Evolutionary conservation across 1,139 yeast species (phyloP), one percentile per base, ranked within the genome.

Genomic region (Geotrichum carabidarum): DNA sequence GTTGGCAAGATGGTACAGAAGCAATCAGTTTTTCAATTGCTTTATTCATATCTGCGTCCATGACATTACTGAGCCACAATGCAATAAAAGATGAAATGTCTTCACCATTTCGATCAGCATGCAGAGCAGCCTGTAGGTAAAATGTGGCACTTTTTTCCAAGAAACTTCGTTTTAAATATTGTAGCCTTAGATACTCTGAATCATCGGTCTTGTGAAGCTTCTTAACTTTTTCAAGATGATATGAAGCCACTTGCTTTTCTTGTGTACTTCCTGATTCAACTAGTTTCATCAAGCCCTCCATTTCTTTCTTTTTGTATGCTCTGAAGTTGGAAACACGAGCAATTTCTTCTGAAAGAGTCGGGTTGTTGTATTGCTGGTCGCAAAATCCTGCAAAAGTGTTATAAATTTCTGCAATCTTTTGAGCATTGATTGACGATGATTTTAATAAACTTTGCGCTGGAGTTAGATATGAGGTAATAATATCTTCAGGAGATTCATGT

Each of bases 21-120:
- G 75, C 71, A 0, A 68, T 58, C n/a, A 63, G 58, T 18, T 56
- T 51, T 17, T 56, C 57, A 5, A 69, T 62, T 3, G 59, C 60
- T 6, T 48, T 52, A 44, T 69, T 71, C 12, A 71, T 63, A 3
- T 78, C 68, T 1, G 71, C 77, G 48, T 75, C 74, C 5, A 67
- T 67, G 2, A 82, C 75, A 61, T 79, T 78, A 57, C 85, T 87
- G 44, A 93, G 74, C 96, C 97, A 91, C n/a, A 91, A 68, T 0
- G 94, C 86, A 66, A 91, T 84, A 59, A 91, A 84, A 54, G 87
- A 78, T 61, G 89, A 95, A 51, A 86, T 73, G 56, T 81, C 84
- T 57, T 82, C 84, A 50, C 78, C 78, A 57, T 74, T 76, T 12
- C 71, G 73, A 41, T 76, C 79, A 44, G 77, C 66, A 27, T 73